Conservation (phyloP, 805 yeast species). For the Metschnikowia cubensis region DNA sequence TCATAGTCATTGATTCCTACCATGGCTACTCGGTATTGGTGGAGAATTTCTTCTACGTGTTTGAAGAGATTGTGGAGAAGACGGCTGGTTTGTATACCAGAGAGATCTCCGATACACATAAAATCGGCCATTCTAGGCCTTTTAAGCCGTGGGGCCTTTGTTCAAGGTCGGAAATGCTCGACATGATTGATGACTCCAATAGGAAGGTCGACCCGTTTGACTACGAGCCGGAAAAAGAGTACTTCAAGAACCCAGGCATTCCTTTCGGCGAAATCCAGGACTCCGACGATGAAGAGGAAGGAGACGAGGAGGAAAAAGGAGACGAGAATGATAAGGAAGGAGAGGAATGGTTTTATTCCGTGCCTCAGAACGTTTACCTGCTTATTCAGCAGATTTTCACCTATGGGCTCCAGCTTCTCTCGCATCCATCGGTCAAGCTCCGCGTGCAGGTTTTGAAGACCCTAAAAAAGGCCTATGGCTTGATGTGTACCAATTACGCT, state of each 20-base stretch:
- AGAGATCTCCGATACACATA: conserved; percentile 6
- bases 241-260: conserved; percentile 35
- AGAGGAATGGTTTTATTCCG: conserved; percentile 57
- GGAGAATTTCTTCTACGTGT: conserved; percentile 69
- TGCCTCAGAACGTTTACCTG: conserved; percentile 58
- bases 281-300: conserved; percentile 26
- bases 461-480: conserved; percentile 26
- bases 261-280: conserved; percentile 26
- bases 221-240: conserved; percentile 37
- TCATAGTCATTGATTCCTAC: conserved; percentile 73
- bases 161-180: conserved; percentile 40
- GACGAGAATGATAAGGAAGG: neutral
- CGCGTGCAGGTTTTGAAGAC: conserved; percentile 55
- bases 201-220: conserved; percentile 24
- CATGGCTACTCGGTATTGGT: conserved; percentile 76
- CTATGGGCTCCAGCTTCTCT: conserved; percentile 66
- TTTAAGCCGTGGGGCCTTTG: conserved; percentile 62
- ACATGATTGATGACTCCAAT: conserved; percentile 37
- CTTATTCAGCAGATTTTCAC: conserved; percentile 57
- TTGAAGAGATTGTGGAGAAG: conserved; percentile 55
- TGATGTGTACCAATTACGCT: conserved; percentile 29
- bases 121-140: conserved; percentile 1
- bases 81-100: conserved; percentile 32
- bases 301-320: no score
- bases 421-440: conserved; percentile 60